Base-by-base conservation (phyloP, 2,329 filamentous ascomycete species). In the Aspergillus sergii region DNA sequence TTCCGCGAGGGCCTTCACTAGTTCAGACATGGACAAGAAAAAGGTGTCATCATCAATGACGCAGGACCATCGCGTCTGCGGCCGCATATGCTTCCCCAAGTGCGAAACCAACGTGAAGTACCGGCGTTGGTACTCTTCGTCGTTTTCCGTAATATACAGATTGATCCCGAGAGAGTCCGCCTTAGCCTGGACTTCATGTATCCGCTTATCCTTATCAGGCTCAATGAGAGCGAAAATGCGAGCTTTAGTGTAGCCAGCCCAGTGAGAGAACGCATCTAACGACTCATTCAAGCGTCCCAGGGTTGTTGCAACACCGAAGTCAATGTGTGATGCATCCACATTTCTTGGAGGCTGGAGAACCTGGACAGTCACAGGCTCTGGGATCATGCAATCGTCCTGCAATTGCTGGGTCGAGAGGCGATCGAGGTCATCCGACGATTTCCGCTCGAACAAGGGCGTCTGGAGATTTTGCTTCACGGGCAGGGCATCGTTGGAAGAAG, bases 1-100 rank as follows among this genome's bases (percentile, higher is more conserved):
- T 43, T 75, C 71, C 39, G 69, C 70, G 2, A 89, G 79, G 7
- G 81, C 78, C n/a, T 81, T 72, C 26, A 82, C 77, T 19, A 89
- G 76, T 0, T 79, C 79, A 58, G 82, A 73, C 51, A 89, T 80
- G 2, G 83, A 85, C 2, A 84, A 82, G 72, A 88, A 88, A 73
- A 89, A 89, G 1, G 87, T 89, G 68, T 89, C 87, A 69, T 89
- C 87, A 69, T 89, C 86, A 43, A 89, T 81, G 56, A 89, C 78
- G 53, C 81, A 83, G 16, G 83, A 80, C 86, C 87, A 89, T 36
- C 79, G 76, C 0, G 85, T 86, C 16, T 78, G 69, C 0, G 80
- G 73, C 11, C 76, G 80, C 36, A 78, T 72, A 57, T 81, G 76
- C 28, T 79, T 71, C 28, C 85, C 74, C 64, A 88, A 79, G 43